These are phyloP conservation scores for Rhizopogon rudus DNA, from an alignment of 768 basidiomycete genomes.

Conservation along the genomic window DNA sequence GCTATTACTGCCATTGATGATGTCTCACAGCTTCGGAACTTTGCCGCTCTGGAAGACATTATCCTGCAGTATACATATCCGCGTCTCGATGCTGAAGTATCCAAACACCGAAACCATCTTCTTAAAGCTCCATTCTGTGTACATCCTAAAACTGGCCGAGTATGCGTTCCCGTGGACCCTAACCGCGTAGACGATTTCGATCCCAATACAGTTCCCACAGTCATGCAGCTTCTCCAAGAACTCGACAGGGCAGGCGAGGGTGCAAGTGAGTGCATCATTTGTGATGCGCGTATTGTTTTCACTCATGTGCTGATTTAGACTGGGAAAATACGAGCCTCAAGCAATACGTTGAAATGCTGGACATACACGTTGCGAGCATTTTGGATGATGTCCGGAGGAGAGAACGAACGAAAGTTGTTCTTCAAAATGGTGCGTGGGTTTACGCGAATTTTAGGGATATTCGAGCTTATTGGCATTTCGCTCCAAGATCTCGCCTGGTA, in stretches of 20 bases:
- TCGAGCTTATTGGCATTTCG: neutral
- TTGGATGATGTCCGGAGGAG: constrained; percentile 25
- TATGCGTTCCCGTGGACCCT: constrained; percentile 92
- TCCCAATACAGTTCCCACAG: constrained; percentile 82
- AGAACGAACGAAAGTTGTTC: constrained; percentile 9
- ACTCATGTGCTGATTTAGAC: constrained; percentile 33
- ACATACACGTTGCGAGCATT: constrained; percentile 50
- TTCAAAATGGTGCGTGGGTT: constrained; percentile 12
- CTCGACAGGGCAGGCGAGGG: constrained; percentile 53
- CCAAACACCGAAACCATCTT: constrained; percentile 95
- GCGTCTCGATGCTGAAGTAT: constrained; percentile 93
- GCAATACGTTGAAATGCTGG: constrained; percentile 87
- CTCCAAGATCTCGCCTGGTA: constrained; percentile 23
- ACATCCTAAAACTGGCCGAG: constrained; percentile 92
- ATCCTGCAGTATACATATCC: constrained; percentile 94
- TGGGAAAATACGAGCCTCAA: constrained; percentile 87
- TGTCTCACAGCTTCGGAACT: constrained; percentile 18
- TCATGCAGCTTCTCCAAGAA: constrained; percentile 76
- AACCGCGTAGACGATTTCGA: constrained; percentile 72
- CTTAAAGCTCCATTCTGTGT: constrained; percentile 97
- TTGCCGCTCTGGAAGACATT: constrained; percentile 75
- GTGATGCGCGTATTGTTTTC: neutral
- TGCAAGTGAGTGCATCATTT: constrained; percentile 33
- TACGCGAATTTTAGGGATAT: neutral
- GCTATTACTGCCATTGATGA: neutral